Evolutionary conservation across 192 early-diverging fungal species (phyloP), one percentile per base, ranked within the genome.

Genomic region (Coemansia reversa): DNA sequence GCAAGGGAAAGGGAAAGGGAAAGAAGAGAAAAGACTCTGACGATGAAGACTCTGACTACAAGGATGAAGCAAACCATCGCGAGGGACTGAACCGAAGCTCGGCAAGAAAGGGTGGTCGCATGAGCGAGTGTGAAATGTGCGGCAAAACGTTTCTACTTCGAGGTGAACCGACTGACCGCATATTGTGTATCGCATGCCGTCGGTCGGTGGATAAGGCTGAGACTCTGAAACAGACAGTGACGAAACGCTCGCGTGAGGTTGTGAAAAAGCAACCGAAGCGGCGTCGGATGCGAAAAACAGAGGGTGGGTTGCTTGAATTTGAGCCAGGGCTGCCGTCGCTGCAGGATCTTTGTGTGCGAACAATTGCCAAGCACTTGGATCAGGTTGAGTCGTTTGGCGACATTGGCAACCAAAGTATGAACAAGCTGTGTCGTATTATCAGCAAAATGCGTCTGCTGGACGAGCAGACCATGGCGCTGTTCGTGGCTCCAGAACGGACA

Each of bases 351-450:
- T 91, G 88, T 51, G 87, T 87, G 50, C 72, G 80, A n/a, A 82
- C 85, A 23, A 88, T 94, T 68, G 91, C 89, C 2, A 81, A 81
- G 57, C 82, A 90, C 58, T 88, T 96, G 50, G 90, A 94, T 55
- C 85, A 85, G 65, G 89, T 96, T 0, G 92, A 94, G 53, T 84
- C 85, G 18, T 86, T 96, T 77, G 94, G 94, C n/a, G 89, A 91
- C 65, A 90, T 96, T 27, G 75, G 89, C 11, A 75, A 72, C 2
- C 56, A 83, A 25, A 90, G 86, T 66, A 82, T 92, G 80, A 80
- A 86, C 59, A 82, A 84, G 60, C 86, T 96, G 25, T 86, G 87
- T 60, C 88, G 83, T 48, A 92, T 96, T 55, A 89, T 96, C 39
- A 75, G 86, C 63, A 85, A 88, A n/a, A 84, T 88, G 73, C 88